Percentiles rank a stretch among this genome's conserved stretches.
Evolutionary conservation across 805 yeast species (phyloP).

Genomic region (Sungouiella thailandica): DNA sequence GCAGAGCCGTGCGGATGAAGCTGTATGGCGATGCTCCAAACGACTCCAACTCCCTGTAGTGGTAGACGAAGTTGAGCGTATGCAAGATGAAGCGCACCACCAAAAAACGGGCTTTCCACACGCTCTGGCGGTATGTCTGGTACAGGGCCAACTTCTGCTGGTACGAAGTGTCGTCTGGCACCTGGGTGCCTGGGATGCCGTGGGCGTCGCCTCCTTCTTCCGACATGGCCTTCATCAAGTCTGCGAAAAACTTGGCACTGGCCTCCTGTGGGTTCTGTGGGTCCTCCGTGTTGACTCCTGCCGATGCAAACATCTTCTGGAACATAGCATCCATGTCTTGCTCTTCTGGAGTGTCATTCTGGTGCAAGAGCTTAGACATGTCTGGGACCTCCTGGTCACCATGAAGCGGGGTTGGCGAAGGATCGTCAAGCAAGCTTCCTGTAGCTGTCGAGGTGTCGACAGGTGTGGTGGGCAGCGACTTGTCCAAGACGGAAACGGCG

Average conservation of each 20-base stretch:
- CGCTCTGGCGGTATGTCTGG: slow-evolving; percentile 27
- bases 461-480: slow-evolving; percentile 6
- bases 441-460: slow-evolving; percentile 1
- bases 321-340: slow-evolving; percentile 33
- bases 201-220: slow-evolving; percentile 6
- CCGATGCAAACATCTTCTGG: slow-evolving; percentile 22
- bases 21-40: slow-evolving; percentile 25
- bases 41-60: slow-evolving; percentile 17
- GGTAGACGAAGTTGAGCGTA: slow-evolving; percentile 31
- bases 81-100: slow-evolving; percentile 24
- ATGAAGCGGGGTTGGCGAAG: slow-evolving; percentile 12
- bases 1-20: slow-evolving; percentile 19
- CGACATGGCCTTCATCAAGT: slow-evolving; percentile 30
- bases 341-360: slow-evolving; percentile 8
- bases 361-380: slow-evolving; percentile 19
- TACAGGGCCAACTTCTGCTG: slow-evolving; percentile 25
- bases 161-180: slow-evolving; percentile 19
- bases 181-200: slow-evolving; percentile 4
- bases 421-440: slow-evolving; percentile 1
- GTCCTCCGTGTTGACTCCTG: slow-evolving; percentile 11
- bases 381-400: slow-evolving; percentile 40
- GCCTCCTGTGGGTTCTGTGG: slow-evolving; percentile 4
- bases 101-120: slow-evolving; percentile 29
- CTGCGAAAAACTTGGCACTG: slow-evolving; percentile 15
- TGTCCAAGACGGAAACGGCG: slow-evolving; percentile 34